A percentile compares a stretch with the other conserved stretches of the same genome.
These are phyloP conservation scores for Solanum hybrid DNA, from an alignment of 305 asterid species.

Conservation along the genomic window DNA sequence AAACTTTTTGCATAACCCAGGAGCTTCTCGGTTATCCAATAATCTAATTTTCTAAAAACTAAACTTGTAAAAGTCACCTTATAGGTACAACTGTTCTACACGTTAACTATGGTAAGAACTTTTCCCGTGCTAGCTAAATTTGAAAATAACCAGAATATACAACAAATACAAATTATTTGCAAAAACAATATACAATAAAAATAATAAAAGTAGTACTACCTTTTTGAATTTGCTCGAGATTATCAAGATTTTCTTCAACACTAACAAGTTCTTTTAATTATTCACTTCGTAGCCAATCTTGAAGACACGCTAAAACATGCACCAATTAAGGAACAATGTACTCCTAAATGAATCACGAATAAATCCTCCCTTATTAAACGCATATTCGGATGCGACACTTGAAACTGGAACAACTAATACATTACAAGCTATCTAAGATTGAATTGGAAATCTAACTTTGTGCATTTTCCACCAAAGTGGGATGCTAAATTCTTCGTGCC, in stretches of 20 bases:
- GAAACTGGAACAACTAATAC: not conserved
- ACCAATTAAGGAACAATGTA: no score
- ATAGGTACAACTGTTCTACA: not conserved
- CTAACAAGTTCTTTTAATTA: no score
- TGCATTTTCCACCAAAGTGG: not conserved
- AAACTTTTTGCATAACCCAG: not conserved
- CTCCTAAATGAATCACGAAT: no score
- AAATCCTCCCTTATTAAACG: no score
- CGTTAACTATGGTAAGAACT: not conserved
- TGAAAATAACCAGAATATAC: no score
- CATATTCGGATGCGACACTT: not conserved
- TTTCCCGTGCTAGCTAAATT: not conserved
- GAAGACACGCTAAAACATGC: not conserved
- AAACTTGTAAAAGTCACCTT: no score
- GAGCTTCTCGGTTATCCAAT: not conserved
- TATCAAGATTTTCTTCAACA: not conserved
- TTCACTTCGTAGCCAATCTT: not conserved
- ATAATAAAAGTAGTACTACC: no score
- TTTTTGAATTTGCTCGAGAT: no score
- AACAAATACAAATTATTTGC: not conserved
- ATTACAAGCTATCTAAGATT: not conserved
- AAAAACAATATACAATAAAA: not conserved
- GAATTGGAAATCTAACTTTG: not conserved
- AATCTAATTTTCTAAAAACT: not conserved
- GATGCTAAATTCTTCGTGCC: not conserved